Conservation (phyloP, 805 yeast genomes). For the Schwanniomyces yamadae region DNA sequence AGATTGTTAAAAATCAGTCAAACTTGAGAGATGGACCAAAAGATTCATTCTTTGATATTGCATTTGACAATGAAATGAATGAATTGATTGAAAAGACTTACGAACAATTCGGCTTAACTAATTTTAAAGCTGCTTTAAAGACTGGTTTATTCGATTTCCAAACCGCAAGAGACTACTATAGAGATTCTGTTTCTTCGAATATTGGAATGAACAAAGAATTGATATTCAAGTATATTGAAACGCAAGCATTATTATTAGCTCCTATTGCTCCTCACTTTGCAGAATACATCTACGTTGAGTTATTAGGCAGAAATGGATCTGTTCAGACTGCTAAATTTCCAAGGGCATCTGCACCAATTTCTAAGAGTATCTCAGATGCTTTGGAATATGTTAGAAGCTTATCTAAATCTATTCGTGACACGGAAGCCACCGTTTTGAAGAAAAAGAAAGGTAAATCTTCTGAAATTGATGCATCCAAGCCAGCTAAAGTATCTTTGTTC, state of each 20-base stretch:
- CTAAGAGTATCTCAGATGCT: conserved; percentile 60
- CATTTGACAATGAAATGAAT: conserved; percentile 94
- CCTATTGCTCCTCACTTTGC: conserved; percentile 97
- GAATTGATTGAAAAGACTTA: conserved; percentile 70
- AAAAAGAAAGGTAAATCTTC: conserved; percentile 72
- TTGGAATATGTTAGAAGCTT: conserved; percentile 76
- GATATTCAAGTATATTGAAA: conserved; percentile 77
- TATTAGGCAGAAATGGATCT: conserved; percentile 62
- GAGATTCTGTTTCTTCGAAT: conserved; percentile 64
- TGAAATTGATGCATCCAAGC: conserved; percentile 71
- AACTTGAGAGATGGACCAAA: conserved; percentile 49
- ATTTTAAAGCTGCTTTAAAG: conserved; percentile 87
- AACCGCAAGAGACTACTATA: conserved; percentile 92
- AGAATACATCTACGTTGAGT: conserved; percentile 84
- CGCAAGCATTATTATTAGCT: conserved; percentile 78
- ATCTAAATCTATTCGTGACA: conserved; percentile 84
- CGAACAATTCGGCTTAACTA: conserved; percentile 66
- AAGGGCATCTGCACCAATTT: conserved; percentile 63
- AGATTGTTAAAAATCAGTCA: conserved; percentile 51
- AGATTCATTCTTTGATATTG: conserved; percentile 72
- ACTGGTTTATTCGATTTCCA: conserved; percentile 92
- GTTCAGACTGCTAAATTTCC: conserved; percentile 84
- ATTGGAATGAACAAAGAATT: conserved; percentile 81
- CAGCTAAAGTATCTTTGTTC: conserved; percentile 70
- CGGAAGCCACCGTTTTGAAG: conserved; percentile 82